Conservation (phyloP, 257 asterid species). For the Solanum bulbocastanum region DNA sequence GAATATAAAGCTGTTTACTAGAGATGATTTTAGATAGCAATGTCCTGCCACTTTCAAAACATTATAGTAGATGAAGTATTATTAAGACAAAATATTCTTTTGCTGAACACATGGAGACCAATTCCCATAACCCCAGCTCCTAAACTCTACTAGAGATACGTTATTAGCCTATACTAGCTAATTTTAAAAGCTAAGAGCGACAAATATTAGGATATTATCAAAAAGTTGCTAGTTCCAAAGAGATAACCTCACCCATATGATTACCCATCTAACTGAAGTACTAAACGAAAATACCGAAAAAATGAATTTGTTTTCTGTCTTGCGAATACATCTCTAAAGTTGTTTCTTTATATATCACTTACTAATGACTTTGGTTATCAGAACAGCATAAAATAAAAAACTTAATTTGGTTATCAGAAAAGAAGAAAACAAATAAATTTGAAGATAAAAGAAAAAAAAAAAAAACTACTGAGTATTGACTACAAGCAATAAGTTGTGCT, state of each 20-base stretch:
- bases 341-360: background rate
- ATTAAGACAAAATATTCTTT: background rate
- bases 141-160: background rate
- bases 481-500: background rate
- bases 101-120: background rate
- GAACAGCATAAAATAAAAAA: background rate
- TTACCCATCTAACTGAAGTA: background rate
- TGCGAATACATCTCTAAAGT: background rate
- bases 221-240: background rate
- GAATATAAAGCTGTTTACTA: background rate
- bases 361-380: background rate
- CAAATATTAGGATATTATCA: background rate
- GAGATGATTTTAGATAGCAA: background rate
- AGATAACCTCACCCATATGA: background rate
- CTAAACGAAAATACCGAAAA: background rate
- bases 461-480: background rate
- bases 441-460: background rate
- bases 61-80: background rate
- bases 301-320: background rate
- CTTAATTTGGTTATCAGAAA: background rate
- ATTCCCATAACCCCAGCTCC: background rate
- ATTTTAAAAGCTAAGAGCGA: background rate
- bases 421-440: background rate
- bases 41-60: background rate
- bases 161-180: background rate